These are phyloP conservation scores for Daucus carota DNA, from an alignment of 129 eudicot species.

Conservation along the genomic window DH1_v3.0 NC_030384.2:34432501-34433000, in stretches of 20 bases:
- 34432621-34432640: background rate
- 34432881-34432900: background rate
- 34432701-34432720: background rate
- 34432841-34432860: constrained; percentile 6
- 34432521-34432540: too few species aligned
- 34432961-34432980: background rate
- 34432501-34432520: too few species aligned
- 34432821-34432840: constrained; percentile 27
- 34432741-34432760: background rate
- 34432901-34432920: background rate
- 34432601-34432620: too few species aligned
- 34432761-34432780: constrained; percentile 3
- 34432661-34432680: background rate
- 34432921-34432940: background rate
- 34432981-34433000: background rate
- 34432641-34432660: background rate
- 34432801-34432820: constrained; percentile 26
- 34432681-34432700: background rate
- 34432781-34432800: background rate
- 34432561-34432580: too few species aligned
- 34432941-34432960: background rate
- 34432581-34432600: too few species aligned
- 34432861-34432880: background rate
- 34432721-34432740: background rate
- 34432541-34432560: too few species aligned